Evolutionary conservation across 495 filamentous ascomycete species (phyloP), one percentile per base, ranked within the genome.

Genomic region (Staphylotrichum tortipilum): DNA sequence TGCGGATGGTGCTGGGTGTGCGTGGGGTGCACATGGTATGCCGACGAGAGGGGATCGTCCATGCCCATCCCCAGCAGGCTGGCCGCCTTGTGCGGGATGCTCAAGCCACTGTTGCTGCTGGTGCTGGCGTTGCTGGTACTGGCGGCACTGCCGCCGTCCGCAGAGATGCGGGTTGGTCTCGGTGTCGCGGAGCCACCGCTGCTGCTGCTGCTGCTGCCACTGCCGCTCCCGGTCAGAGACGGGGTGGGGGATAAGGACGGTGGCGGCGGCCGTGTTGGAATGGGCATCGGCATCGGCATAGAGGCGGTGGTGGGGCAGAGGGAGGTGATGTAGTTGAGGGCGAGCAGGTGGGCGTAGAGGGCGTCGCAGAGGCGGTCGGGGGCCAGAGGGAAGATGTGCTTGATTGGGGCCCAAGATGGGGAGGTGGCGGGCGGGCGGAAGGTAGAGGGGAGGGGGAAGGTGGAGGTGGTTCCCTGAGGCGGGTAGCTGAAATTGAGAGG

Each of bases 281-380:
- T n/a, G n/a, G n/a, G n/a, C n/a, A n/a, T n/a, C n/a, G n/a, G n/a
- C n/a, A n/a, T n/a, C n/a, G 31, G 21, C 35, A 10, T 17, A 30
- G 36, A 3, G 12, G 22, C 12, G 38, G 52, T 22, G 55, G 60
- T 14, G 0, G 61, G 58, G 44, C 64, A 68, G 21, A 75, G 53
- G 7, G 69, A 72, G 49, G 71, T 62, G 23, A 83, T 61, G 59
- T 82, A 82, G 53, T 83, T 83, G 47, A 77, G 78, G 0, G 78
- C 80, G 17, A 84, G 68, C 18, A 85, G 55, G 33, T 81, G 75
- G 2, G 81, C 80, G 49, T 82, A 84, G n/a, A 85, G 71, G 5
- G 78, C 72, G 39, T 82, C 77, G 24, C 80, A 75, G 4, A 81
- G 61, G 46, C 71, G 73, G 43, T 81, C 73, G 5, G 76, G 66